These are phyloP conservation scores for Aquilaria sinensis DNA, from an alignment of 345 rosid species.

Conservation along the genomic window DNA sequence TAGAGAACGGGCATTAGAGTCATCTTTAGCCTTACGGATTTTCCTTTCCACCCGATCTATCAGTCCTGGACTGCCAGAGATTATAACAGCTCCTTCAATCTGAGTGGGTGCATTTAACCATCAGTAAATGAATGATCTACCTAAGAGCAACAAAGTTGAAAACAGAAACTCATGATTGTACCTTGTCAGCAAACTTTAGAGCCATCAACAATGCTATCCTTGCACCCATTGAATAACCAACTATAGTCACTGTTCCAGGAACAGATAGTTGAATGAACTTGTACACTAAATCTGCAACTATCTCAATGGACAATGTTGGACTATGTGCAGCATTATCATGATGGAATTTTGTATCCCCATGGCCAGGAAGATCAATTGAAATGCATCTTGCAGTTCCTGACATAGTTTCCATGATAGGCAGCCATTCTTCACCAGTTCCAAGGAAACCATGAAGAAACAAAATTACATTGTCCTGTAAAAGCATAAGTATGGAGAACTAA, in stretches of 20 bases:
- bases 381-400: slow-evolving; percentile 78
- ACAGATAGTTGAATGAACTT: slow-evolving; percentile 44
- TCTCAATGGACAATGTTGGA: slow-evolving; percentile 51
- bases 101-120: slow-evolving; percentile 18
- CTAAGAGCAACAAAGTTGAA: background rate
- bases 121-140: background rate
- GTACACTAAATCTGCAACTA: slow-evolving; percentile 34
- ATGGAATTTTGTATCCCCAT: slow-evolving; percentile 55
- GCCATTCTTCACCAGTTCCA: slow-evolving; percentile 91
- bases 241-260: slow-evolving; percentile 51
- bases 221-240: slow-evolving; percentile 95
- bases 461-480: slow-evolving; percentile 45
- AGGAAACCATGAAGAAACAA: slow-evolving; percentile 90
- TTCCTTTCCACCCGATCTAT: slow-evolving; percentile 45
- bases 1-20: slow-evolving; percentile 48
- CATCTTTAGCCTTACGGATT: slow-evolving; percentile 69
- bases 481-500: slow-evolving; percentile 4
- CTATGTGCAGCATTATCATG: slow-evolving; percentile 19
- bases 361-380: slow-evolving; percentile 88
- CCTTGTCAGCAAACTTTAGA: slow-evolving; percentile 53
- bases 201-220: slow-evolving; percentile 86
- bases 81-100: slow-evolving; percentile 67
- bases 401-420: slow-evolving; percentile 68
- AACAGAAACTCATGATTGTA: slow-evolving; percentile 18
- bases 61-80: slow-evolving; percentile 91